phyloP scores from a whole-genome alignment of 2,329 filamentous ascomycete species.

The Metarhizium rileyi region DNA sequence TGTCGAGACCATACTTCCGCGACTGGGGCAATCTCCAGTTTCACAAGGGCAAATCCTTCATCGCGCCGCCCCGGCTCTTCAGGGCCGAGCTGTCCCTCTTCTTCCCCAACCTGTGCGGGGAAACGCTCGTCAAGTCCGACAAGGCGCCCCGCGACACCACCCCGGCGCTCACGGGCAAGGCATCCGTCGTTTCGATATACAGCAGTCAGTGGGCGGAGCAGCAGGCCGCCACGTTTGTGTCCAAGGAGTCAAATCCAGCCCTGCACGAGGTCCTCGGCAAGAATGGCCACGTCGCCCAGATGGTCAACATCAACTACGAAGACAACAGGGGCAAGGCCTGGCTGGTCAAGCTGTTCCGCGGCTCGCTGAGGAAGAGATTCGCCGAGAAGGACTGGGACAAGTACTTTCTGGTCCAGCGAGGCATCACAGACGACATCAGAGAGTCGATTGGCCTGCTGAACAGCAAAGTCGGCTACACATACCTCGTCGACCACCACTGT shows the following conservation, averaged over 20 bases:
- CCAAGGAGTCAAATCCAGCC: constrained; percentile 55
- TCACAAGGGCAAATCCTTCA: constrained; percentile 86
- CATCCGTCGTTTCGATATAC: constrained; percentile 73
- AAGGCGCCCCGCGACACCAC: constrained; percentile 58
- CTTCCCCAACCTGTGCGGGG: constrained; percentile 85
- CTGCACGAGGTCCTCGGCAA: constrained; percentile 51
- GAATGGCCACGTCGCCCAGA: constrained; percentile 51
- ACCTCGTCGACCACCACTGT: constrained; percentile 78
- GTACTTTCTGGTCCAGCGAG: constrained; percentile 52
- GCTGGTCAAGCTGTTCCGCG: constrained; percentile 48
- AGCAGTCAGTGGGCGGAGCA: constrained; percentile 77
- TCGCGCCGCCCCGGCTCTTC: constrained; percentile 78
- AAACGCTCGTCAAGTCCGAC: constrained; percentile 56
- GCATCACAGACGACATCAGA: constrained; percentile 49
- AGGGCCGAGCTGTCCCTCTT: constrained; percentile 72
- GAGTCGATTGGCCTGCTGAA: constrained; percentile 67
- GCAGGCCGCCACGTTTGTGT: constrained; percentile 66
- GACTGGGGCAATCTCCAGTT: constrained; percentile 81
- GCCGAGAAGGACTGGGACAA: constrained; percentile 44
- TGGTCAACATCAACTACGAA: constrained; percentile 82
- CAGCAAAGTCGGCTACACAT: constrained; percentile 86
- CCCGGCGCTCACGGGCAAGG: constrained; percentile 57
- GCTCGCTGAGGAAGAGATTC: constrained; percentile 39
- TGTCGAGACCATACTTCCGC: constrained; percentile 85
- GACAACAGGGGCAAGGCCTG: constrained; percentile 61